Base-by-base conservation (phyloP, 2,329 filamentous ascomycete species). In the Colletotrichum sansevieriae region DNA sequence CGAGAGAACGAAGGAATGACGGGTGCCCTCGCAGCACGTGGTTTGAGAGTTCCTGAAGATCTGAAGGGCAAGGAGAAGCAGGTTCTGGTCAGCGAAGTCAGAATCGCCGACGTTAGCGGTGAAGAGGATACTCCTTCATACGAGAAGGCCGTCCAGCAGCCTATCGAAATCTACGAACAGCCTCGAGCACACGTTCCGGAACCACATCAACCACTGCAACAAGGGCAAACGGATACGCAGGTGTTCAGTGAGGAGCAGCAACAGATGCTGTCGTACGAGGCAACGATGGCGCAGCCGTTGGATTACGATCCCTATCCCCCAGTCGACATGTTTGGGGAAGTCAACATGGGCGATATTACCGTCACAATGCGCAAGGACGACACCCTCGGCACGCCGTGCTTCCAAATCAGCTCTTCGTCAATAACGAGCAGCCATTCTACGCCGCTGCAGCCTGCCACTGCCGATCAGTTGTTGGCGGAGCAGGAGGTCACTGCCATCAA, bases 401-500 rank as follows among this genome's bases (percentile, higher is more conserved):
- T 82, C 71, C 79, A 79, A 47, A 79, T 86, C 69, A 78, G 77
- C 52, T 73, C 76, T 12, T 73, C 71, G 44, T 74, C 74, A 1
- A 63, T 71, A 13, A 73, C 73, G 63, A 63, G 71, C 41, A 71
- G 29, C 1, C 5, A 63, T 41, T 73, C 37, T 15, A 8, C 66
- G 8, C 72, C 22, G 33, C 54, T 15, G 64, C 68, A 4, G 72
- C 72, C 61, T 72, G 75, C 9, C 63, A 68, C 7, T 37, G 59
- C 43, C 64, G 73, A 74, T 12, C 76, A 75, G 54, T 75, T 80
- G 66, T 79, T 77, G 5, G 74, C 76, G 1, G 75, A 76, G 3
- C 79, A 86, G 72, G 83, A 82, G 37, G 80, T 83, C 47, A 76
- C 78, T 49, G 83, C 80, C 18, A 81, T 87, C 71, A 87, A 87